Base-by-base conservation (phyloP, 805 yeast genomes). In the Grigorovia jiainica region DNA sequence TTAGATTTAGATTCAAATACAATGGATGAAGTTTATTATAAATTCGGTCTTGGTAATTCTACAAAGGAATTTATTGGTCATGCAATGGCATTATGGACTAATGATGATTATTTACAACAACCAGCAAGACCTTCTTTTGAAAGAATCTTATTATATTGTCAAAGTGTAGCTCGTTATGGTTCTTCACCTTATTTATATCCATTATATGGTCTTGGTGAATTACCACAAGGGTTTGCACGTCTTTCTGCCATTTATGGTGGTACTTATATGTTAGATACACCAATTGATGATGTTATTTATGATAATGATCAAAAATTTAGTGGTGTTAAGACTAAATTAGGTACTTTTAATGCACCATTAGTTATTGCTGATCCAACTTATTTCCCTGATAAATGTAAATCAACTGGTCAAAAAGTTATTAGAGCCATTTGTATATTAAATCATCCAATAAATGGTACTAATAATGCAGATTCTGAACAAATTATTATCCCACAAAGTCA, bases 171-270 rank as follows among this genome's bases (percentile, higher is more conserved):
- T 23, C 79, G 92, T 55, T 92, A 84, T 64, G 97, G 98, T 44
- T 89, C 89, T 65, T 85, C 95, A 7, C 98, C 98, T 10, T 92
- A 92, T 62, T 75, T 92, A 47, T 92, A 92, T 61, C 98, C 98
- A 38, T 70, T 90, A 56, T 92, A 92, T 59, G 98, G 98, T 7
- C 73, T 92, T 44, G 98, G 98, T 40, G 98, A 92, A 65, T 72
- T 92, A 46, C 98, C 98, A n/a, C 98, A 92, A 67, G 98, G 97
- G 7, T 92, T 92, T 69, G 97, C 97, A 9, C 76, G 98, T 61
- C 76, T 92, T 47, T 81, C 95, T 40, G 98, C 98, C 20, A 90
- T 92, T 51, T 87, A 92, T 59, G 98, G 98, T 49, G 98, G 98
- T 57, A 90, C 97, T 16, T 92, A 87, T 61, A 92, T 92, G 98